These are phyloP conservation scores for Pseudogymnoascus sp. DNA, from an alignment of 2,329 filamentous ascomycete species.

Conservation along the genomic window DNA sequence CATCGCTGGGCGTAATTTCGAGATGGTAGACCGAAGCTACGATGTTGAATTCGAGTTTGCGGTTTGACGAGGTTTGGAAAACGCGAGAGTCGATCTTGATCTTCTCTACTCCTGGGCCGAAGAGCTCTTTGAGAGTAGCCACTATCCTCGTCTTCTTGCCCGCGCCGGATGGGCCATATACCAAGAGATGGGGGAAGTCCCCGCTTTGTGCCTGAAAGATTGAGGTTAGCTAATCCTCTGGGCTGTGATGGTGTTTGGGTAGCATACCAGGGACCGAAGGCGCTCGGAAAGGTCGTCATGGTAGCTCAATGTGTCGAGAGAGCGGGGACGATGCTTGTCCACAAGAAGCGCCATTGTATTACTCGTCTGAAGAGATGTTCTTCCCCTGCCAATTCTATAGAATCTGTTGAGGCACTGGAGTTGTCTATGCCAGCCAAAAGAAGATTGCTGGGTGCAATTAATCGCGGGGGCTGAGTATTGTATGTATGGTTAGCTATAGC, in stretches of 20 bases:
- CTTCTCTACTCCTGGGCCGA: slow-evolving; percentile 95
- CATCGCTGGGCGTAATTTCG: slow-evolving; percentile 95
- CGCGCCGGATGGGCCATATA: slow-evolving; percentile 93
- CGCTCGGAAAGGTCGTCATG: slow-evolving; percentile 83
- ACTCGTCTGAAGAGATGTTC: neutral
- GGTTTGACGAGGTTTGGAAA: slow-evolving; percentile 91
- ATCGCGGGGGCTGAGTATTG: neutral
- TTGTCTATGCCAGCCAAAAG: neutral
- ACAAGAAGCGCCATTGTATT: slow-evolving; percentile 59
- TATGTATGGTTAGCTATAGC: neutral
- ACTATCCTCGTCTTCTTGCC: slow-evolving; percentile 98
- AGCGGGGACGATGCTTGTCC: slow-evolving; percentile 66
- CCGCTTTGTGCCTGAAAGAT: slow-evolving; percentile 75
- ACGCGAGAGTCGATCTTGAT: slow-evolving; percentile 98
- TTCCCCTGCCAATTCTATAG: neutral
- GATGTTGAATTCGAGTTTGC: slow-evolving; percentile 99
- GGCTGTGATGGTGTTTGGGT: neutral
- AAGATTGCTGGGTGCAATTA: no score
- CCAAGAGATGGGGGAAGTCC: slow-evolving; percentile 94
- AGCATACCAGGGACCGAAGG: slow-evolving; percentile 71
- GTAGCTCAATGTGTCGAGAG: slow-evolving; percentile 74
- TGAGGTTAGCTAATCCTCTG: slow-evolving; percentile 13
- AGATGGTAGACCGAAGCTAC: slow-evolving; percentile 96
- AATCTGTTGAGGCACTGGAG: neutral
- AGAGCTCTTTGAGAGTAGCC: slow-evolving; percentile 89